Evolutionary conservation across 1,284 basidiomycete genomes (phyloP).

Genomic region (Volvariella surrecta): DNA sequence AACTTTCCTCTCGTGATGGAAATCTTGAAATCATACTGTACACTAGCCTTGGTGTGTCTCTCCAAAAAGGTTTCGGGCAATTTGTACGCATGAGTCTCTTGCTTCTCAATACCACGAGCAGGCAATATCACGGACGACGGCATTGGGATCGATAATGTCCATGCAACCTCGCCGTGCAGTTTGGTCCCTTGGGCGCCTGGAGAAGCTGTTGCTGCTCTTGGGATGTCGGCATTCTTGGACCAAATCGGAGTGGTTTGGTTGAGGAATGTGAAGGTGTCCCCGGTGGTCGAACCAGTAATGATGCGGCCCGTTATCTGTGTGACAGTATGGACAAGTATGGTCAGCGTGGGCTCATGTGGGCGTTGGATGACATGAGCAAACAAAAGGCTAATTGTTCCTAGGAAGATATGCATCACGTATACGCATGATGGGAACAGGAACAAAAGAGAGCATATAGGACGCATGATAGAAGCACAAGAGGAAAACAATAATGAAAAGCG

Average conservation of each 20-base stretch:
- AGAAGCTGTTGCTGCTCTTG: conserved; percentile 28
- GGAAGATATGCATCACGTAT: no score
- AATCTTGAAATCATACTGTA: conserved; percentile 38
- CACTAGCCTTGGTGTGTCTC: conserved; percentile 31
- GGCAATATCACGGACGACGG: conserved; percentile 28
- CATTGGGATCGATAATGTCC: conserved; percentile 35
- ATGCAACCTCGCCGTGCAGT: conserved; percentile 31
- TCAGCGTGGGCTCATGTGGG: no score
- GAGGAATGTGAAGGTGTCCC: conserved; percentile 34
- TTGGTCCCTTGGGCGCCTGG: conserved; percentile 28
- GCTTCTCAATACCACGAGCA: conserved; percentile 12
- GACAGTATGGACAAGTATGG: neutral
- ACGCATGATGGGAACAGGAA: no score
- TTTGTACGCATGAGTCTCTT: conserved; percentile 25
- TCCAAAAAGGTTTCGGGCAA: conserved; percentile 42
- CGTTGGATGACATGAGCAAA: no score
- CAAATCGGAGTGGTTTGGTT: conserved; percentile 32
- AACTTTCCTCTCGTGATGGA: conserved; percentile 35
- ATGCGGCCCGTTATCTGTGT: conserved; percentile 35
- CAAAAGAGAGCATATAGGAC: neutral
- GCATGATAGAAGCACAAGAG: neutral
- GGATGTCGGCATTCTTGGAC: conserved; percentile 30
- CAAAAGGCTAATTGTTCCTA: no score
- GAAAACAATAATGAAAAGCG: no score
- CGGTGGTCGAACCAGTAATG: conserved; percentile 32